These are phyloP conservation scores for Plasmodium gaboni DNA, from an alignment of 169 alveolate genomes.

Conservation along the genomic window DNA sequence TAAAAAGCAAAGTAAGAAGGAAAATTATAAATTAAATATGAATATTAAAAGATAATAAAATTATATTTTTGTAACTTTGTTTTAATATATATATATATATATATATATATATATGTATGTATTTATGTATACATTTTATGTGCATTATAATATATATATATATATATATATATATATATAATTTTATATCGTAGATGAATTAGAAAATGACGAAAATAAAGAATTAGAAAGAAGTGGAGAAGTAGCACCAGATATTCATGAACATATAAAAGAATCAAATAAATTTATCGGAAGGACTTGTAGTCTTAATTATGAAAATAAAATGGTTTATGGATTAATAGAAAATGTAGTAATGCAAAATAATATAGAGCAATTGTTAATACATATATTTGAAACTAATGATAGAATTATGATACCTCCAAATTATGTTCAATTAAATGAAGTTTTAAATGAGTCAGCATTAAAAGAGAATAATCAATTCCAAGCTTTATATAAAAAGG, in stretches of 20 bases:
- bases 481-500: constrained; percentile 66
- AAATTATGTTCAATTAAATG: constrained; percentile 55
- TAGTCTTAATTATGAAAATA: constrained; percentile 50
- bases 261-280: constrained; percentile 21
- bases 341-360: constrained; percentile 43
- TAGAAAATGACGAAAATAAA: constrained; percentile 8
- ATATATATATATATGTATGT: background rate
- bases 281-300: constrained; percentile 65
- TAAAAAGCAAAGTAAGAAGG: constrained; percentile 47
- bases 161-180: background rate
- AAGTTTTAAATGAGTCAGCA: constrained; percentile 24
- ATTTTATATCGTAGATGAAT: constrained; percentile 4
- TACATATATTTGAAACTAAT: constrained; percentile 36
- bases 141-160: background rate
- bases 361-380: constrained; percentile 27
- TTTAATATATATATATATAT: background rate
- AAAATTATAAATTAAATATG: background rate
- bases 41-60: background rate
- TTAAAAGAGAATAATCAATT: constrained; percentile 37
- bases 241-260: constrained; percentile 1
- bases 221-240: constrained; percentile 8
- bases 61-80: no score
- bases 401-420: constrained; percentile 26
- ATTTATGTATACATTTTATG: background rate
- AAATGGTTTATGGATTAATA: constrained; percentile 44